Percentiles rank a stretch among this genome's conserved stretches.
Evolutionary conservation across 1,284 basidiomycete species (phyloP).

Genomic region (Trichosporon ovoides): DNA sequence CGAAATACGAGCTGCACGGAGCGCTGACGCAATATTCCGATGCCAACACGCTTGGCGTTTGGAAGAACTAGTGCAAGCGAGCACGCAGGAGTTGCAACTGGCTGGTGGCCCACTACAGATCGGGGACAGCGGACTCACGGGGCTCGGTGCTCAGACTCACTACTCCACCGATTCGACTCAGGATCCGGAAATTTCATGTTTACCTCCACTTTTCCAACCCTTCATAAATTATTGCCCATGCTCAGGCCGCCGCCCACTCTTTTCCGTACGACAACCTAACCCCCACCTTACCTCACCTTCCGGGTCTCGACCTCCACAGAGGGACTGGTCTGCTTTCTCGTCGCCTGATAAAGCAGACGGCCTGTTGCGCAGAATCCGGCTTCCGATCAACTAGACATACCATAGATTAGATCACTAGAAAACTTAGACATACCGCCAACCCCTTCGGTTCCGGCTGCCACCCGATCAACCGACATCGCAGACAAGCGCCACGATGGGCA

Average conservation of each 20-base stretch:
- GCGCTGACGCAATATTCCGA: too few species aligned
- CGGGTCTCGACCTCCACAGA: too few species aligned
- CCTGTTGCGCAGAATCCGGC: too few species aligned
- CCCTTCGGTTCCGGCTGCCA: too few species aligned
- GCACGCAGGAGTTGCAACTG: too few species aligned
- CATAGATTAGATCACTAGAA: not conserved
- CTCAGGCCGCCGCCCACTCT: not conserved
- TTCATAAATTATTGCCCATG: not conserved
- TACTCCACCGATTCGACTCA: not conserved
- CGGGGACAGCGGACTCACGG: too few species aligned
- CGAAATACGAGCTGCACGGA: not conserved
- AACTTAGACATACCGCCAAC: not conserved
- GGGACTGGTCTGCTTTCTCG: too few species aligned
- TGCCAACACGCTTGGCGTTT: too few species aligned
- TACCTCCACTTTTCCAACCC: not conserved
- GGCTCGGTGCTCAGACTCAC: too few species aligned
- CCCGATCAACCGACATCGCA: not conserved
- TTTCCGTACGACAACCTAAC: not conserved
- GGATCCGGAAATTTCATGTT: not conserved
- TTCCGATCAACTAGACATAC: not conserved
- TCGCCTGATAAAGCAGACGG: too few species aligned
- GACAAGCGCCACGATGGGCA: not conserved
- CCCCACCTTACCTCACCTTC: not conserved
- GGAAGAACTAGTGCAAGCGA: too few species aligned
- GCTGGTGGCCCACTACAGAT: too few species aligned